Evolutionary conservation across 2,329 filamentous ascomycete species (phyloP).

Genomic region (Ascochyta clinopodiicola): DNA sequence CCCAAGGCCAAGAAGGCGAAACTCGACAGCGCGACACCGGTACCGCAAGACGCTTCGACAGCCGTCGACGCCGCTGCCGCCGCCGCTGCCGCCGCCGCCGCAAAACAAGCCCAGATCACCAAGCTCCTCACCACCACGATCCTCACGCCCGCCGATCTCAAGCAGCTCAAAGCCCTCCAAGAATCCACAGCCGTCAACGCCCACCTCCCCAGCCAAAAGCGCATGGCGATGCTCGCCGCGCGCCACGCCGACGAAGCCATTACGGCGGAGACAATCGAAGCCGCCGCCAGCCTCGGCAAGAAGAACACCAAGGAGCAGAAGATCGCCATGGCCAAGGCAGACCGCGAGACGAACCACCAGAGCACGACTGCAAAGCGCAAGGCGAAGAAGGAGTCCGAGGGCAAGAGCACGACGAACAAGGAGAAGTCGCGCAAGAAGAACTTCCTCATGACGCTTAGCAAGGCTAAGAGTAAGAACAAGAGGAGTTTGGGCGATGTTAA

Average conservation of each 20-base stretch:
- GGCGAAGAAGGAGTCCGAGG: conserved; percentile 84
- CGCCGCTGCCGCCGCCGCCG: background rate
- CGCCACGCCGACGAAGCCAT: conserved; percentile 86
- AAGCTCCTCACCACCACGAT: conserved; percentile 92
- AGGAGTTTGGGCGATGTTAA: conserved; percentile 86
- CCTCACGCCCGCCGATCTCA: conserved; percentile 93
- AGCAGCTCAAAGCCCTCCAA: conserved; percentile 89
- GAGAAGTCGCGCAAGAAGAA: conserved; percentile 99
- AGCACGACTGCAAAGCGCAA: conserved; percentile 82
- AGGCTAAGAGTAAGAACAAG: conserved; percentile 96
- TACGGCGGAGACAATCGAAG: conserved; percentile 90
- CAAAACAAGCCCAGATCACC: conserved; percentile 38
- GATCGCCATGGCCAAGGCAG: conserved; percentile 80
- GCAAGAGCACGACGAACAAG: conserved; percentile 96
- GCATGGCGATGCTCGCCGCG: conserved; percentile 47
- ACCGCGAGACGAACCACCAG: conserved; percentile 84
- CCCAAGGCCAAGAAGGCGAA: conserved; percentile 66
- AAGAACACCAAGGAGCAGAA: conserved; percentile 91
- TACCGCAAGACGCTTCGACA: conserved; percentile 45
- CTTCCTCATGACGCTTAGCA: conserved; percentile 96
- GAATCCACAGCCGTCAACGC: conserved; percentile 75
- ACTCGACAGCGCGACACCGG: conserved; percentile 49
- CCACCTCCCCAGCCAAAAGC: conserved; percentile 55
- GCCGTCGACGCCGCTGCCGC: conserved; percentile 47
- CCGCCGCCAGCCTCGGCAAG: conserved; percentile 75